Base-by-base conservation (phyloP, 2,329 filamentous ascomycete species). In the Tolypocladium ovalisporum region DNA sequence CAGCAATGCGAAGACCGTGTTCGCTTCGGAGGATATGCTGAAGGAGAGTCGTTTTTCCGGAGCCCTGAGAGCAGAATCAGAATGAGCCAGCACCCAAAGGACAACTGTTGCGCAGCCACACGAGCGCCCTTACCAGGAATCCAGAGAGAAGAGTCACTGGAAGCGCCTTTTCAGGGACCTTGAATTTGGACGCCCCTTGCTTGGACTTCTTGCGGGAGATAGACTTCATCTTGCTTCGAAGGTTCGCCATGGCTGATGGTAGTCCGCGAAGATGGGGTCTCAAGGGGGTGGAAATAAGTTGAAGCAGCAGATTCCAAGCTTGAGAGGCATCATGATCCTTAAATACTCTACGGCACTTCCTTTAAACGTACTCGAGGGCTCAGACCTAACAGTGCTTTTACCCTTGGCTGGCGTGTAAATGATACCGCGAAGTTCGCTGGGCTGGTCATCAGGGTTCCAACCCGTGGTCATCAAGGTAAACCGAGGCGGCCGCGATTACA, bases 11-110 rank as follows among this genome's bases (percentile, higher is more conserved):
- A 10, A 89, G 75, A 1, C 85, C 84, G 68, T 89, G 86, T 4
- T 87, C 77, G 1, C 81, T 84, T 39, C 80, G 80, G 6, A 89
- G 78, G 54, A 89, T 86, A 59, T 88, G 82, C 59, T 87, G 81
- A 0, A 89, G 76, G 0, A 89, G 76, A 0, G 87, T 89, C 0
- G 86, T 89, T 67, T 89, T 89, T 1, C 87, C 87, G 52, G 84
- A 82, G 13, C 86, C 85, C 83, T 85, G 35, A 39, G 12, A 9
- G 22, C 39, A 0, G 17, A 6, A 13, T 19, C 27, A 55, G 39
- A 37, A 56, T 6, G 12, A 9, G 5, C 17, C 9, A 5, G 12
- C 47, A 34, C 5, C 47, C n/a, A 34, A 19, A 5, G 9, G 9
- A 4, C n/a, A 22, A 49, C 12, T 32, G 7, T 12, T 32, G 9